Base-by-base conservation (phyloP, 208 protist species). In the Vickermania spadyakhi region DNA sequence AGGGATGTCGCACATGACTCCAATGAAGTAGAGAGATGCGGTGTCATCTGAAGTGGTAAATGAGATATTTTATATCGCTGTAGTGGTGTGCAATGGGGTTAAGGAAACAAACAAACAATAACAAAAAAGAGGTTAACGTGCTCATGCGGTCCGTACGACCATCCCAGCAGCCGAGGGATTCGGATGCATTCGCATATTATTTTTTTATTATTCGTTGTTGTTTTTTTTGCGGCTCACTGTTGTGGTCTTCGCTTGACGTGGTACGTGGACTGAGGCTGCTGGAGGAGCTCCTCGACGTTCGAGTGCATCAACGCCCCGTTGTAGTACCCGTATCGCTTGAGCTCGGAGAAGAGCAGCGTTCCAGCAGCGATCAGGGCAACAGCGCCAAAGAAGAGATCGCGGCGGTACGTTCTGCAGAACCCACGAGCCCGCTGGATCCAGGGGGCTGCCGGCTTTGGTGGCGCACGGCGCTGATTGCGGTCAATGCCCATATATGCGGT, bases 331-430 rank as follows among this genome's bases (percentile, higher is more conserved):
- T 75, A 70, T 1, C 75, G 64, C 63, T 74, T 75, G 66, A 89
- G 58, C 64, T 89, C 81, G 27, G 70, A 27, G 26, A 66, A 72
- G 13, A 69, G 63, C 23, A 85, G 77, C 31, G 57, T 77, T 14
- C 66, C 66, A 14, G 85, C 52, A 3, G 77, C 77, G 21, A 82
- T 56, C 42, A 79, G 28, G 22, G 81, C 81, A 2, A 89, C 74
- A 30, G 67, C 58, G 11, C 70, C 71, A 60, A 89, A 89, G 51
- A 83, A 89, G 22, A 81, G 4, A 42, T 89, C 77, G 3, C 75
- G 73, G 51, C 70, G 75, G 41, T 81, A 70, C n/a, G 65, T 64
- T 18, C 52, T 29, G 53, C 62, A 72, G 28, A 75, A 72, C 61
- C 66, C 60, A 28, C 56, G 28, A 13, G 70, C 55, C 2, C 66